A percentile compares a stretch with the other conserved stretches of the same genome.
Evolutionary conservation across 306 rosid genomes (phyloP).

Genomic region (Malus asiatica): DNA sequence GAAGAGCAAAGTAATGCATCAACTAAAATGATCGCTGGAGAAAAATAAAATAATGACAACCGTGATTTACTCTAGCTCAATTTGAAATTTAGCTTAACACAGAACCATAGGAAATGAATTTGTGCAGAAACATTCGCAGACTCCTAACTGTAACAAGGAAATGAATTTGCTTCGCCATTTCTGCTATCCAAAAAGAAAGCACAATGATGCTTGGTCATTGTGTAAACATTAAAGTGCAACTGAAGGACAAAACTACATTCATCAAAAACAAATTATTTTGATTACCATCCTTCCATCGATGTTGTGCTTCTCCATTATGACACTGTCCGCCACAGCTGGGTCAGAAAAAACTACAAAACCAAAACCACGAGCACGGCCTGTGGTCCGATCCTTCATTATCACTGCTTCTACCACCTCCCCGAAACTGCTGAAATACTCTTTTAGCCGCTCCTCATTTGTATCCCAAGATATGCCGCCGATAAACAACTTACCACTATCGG

Average conservation of each 20-base stretch:
- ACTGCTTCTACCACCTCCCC: conserved; percentile 92
- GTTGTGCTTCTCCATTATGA: conserved; percentile 77
- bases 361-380: conserved; percentile 95
- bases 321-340: conserved; percentile 72
- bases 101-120: conserved; percentile 11
- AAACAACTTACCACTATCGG: conserved; percentile 78
- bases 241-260: neutral
- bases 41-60: neutral
- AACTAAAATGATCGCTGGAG: neutral
- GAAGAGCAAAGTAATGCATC: conserved; percentile 6
- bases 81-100: conserved; percentile 15
- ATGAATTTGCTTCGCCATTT: neutral
- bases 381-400: conserved; percentile 98
- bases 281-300: conserved; percentile 94
- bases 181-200: conserved; percentile 15
- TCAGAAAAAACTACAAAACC: conserved; percentile 87
- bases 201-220: conserved; percentile 10
- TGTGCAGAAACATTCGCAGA: conserved; percentile 16
- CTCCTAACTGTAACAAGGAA: neutral
- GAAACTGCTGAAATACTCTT: conserved; percentile 70
- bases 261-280: neutral
- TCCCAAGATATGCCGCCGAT: conserved; percentile 98
- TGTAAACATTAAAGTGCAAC: conserved; percentile 5
- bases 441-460: conserved; percentile 90
- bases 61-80: conserved; percentile 7